Evolutionary conservation across 1,139 yeast genomes (phyloP), one percentile per base, ranked within the genome.

Genomic region (Suhomyces guaymorum): DNA sequence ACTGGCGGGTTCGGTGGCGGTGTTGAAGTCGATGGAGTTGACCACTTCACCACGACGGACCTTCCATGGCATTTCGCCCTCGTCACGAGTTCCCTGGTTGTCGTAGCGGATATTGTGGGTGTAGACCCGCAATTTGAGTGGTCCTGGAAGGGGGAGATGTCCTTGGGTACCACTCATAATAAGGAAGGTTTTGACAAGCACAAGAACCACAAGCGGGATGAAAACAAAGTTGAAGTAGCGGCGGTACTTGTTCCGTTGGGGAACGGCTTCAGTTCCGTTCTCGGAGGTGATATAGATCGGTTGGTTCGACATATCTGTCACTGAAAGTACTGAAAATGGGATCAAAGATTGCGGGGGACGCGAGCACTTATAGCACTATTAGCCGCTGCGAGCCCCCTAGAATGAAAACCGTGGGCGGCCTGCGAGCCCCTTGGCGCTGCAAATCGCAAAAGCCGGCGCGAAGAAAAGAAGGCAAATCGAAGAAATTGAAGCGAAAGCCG

Each of bases 21-120:
- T 62, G 38, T 54, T 38, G 42, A 51, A 46, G 28, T 44, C 48
- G 40, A 78, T 75, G 10, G 75, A 59, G 26, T 62, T 57, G 24
- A 64, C 56, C 5, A 75, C 57, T 15, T 61, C 58, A 5, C 49
- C 50, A 37, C 59, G 63, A 22, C 80, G 61, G 25, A 54, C 53
- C 4, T 35, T 38, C 83, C 83, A 78, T 4, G 61, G 61, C 31
- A 50, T 48, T 47, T 78, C 82, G 10, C 50, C 64, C 50, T 10
- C 43, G 44, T 39, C 57, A 56, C 18, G 57, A 45, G 37, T 55
- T 33, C 33, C 40, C 36, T 43, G 42, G 44, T 51, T 72, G 37
- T 73, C 82, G 44, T 60, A 73, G 15, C 83, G 58, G 37, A 78
- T 72, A 45, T 78, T 78, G 49, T 78, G 74, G 17, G 78, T 70